Evolutionary conservation across 768 basidiomycete genomes (phyloP).

Genomic region (Lactarius deliciosus): DNA sequence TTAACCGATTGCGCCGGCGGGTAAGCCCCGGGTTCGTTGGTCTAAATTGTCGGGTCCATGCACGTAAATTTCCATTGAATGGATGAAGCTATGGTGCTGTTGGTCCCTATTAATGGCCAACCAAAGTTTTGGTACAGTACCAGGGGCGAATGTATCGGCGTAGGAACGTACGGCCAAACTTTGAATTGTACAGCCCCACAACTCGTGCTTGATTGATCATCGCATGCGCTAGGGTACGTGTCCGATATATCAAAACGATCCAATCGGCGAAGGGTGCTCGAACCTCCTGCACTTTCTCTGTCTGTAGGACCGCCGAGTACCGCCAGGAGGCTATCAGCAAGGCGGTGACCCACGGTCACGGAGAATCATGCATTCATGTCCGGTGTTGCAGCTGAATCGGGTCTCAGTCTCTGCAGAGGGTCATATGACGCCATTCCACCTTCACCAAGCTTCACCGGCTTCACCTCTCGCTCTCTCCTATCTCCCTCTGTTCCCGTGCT

Average conservation of each 20-base stretch:
- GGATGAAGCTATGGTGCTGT: neutral
- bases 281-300: neutral
- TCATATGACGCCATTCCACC: too few species aligned
- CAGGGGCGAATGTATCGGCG: neutral
- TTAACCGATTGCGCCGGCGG: slow-evolving; percentile 1
- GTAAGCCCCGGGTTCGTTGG: neutral
- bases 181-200: neutral
- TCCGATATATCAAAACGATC: neutral
- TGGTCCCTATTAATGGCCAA: neutral
- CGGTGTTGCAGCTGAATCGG: neutral
- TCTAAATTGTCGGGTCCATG: neutral
- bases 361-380: neutral
- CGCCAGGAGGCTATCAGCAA: neutral
- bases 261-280: neutral
- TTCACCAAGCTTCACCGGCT: too few species aligned
- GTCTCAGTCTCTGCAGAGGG: too few species aligned
- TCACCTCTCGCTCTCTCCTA: neutral
- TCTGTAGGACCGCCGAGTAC: neutral
- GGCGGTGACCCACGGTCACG: neutral
- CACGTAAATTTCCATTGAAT: neutral
- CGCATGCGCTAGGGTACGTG: neutral
- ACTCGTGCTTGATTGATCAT: neutral
- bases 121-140: neutral
- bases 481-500: neutral
- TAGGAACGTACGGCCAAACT: neutral